Evolutionary conservation across 139 green algal species (phyloP), one percentile per base, ranked within the genome.

Genomic region (Marvania coccoides): DNA sequence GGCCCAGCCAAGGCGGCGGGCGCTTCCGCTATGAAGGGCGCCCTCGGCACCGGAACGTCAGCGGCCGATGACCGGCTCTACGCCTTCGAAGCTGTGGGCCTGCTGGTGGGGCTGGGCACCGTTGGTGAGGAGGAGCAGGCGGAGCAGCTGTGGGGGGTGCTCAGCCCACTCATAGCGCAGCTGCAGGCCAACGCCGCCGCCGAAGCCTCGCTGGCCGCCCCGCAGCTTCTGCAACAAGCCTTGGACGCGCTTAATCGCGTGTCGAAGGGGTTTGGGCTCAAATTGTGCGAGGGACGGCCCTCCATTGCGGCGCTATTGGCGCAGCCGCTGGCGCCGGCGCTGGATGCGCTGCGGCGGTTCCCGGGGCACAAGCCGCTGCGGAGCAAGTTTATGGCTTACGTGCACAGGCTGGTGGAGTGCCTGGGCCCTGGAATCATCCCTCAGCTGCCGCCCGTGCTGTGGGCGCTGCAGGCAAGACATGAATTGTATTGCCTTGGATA

Each of bases 371-470:
- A 79, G 66, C 58, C 75, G 59, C 76, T 95, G 31, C 74, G 85
- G 5, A 67, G 65, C 5, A 81, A 88, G 51, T 87, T 93, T 73
- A 86, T 95, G 31, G 79, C 69, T 24, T 85, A 88, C 35, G 48
- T 96, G 24, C 89, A 96, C 78, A 80, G 90, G 29, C 72, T 95
- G 75, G 88, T 96, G 42, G 90, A 96, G 71, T 82, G 69, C 47
- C 73, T 96, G 38, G 77, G 71, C 24, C 28, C 19, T 63, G 47
- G 31, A 10, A 47, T 90, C 19, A 67, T 93, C 67, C 81, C 79
- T 2, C 77, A 71, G 60, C 69, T 91, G 40, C 75, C 82, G 0
- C 19, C 61, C 12, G 76, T 81, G 2, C 69, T 95, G 30, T 69
- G 87, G 63, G 73, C 75, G 24, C 70, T 91, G 58, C 71, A 90